A percentile compares a stretch with the other conserved stretches of the same genome.
phyloP scores from a whole-genome alignment of 2,329 filamentous ascomycete species.

The Exophiala phaeomuriformis region DNA sequence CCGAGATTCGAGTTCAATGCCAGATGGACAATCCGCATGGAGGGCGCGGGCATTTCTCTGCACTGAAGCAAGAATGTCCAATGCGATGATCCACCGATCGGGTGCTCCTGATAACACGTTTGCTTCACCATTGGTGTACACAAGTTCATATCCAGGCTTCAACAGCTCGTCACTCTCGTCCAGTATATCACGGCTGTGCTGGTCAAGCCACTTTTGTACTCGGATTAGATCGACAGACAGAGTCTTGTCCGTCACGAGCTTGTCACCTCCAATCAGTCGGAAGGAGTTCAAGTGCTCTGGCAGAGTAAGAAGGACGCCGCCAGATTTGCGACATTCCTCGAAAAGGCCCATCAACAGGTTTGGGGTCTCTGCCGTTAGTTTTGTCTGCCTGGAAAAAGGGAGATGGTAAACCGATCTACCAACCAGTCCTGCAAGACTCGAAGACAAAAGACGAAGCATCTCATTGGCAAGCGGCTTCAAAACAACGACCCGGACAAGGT shows the following conservation, averaged over 20 bases:
- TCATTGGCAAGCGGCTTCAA: slow-evolving; percentile 55
- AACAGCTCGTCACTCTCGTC: slow-evolving; percentile 62
- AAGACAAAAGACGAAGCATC: slow-evolving; percentile 51
- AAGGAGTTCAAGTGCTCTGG: slow-evolving; percentile 60
- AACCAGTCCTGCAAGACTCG: slow-evolving; percentile 41
- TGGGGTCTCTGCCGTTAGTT: slow-evolving; percentile 31
- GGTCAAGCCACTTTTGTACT: slow-evolving; percentile 43
- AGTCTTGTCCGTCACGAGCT: slow-evolving; percentile 27
- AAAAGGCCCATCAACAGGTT: slow-evolving; percentile 36
- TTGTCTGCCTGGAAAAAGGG: slow-evolving; percentile 41
- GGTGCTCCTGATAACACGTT: slow-evolving; percentile 46
- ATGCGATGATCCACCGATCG: slow-evolving; percentile 50
- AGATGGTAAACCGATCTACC: slow-evolving; percentile 41
- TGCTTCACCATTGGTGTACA: slow-evolving; percentile 56
- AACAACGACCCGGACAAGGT: slow-evolving; percentile 53
- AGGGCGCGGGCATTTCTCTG: slow-evolving; percentile 11
- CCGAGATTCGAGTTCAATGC: slow-evolving; percentile 18
- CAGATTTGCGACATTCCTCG: slow-evolving; percentile 41
- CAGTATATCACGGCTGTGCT: slow-evolving; percentile 48
- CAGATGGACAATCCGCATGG: not conserved
- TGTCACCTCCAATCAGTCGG: slow-evolving; percentile 54
- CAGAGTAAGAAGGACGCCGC: slow-evolving; percentile 54
- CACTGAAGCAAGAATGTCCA: slow-evolving; percentile 37
- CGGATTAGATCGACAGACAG: slow-evolving; percentile 35
- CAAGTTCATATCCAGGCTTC: slow-evolving; percentile 52